Evolutionary conservation across 139 green algal genomes (phyloP), one percentile per base, ranked within the genome.

Genomic region (Micractinium sp.): DNA sequence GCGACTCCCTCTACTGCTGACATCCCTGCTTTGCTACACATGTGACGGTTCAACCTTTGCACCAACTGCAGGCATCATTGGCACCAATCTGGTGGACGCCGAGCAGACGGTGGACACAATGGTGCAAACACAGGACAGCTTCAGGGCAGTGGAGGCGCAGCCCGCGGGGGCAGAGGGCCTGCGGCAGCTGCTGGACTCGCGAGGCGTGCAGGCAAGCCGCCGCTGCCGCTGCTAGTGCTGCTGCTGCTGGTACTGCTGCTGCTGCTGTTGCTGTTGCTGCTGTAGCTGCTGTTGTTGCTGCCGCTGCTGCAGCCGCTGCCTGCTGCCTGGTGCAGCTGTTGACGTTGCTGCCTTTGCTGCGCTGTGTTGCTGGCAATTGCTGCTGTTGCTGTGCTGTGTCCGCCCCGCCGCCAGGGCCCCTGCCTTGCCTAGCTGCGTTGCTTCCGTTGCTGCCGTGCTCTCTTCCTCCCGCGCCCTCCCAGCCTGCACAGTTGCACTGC

Each of bases 1-100:
- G n/a, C n/a, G n/a, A n/a, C n/a, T n/a, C n/a, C n/a, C n/a, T n/a
- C n/a, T n/a, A n/a, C n/a, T n/a, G n/a, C n/a, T n/a, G n/a, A 15
- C 71, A 16, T 31, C 29, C 31, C 23, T 75, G 67, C 67, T 36
- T 73, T 18, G 63, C 3, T 19, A 19, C 16, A 23, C 63, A 73
- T 73, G n/a, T n/a, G n/a, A n/a, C n/a, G 60, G 15, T 66, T 66
- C 60, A 66, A 27, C 63, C 63, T 71, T 71, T 71, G 63, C 63
- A 71, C 63, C 60, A 66, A 27, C 38, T 38, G 78, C 82, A 87
- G 82, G 97, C 88, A 98, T 98, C 91, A 98, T 99, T 36, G 97
- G 96, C 41, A 98, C 96, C 41, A 99, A 99, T 88, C 77, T 97
- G 35, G 89, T 95, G 47, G 85, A 98, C 91, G 96, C 96, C 0